Conservation (phyloP, 2,329 filamentous ascomycete species). For the Thelonectria discophora region DNA sequence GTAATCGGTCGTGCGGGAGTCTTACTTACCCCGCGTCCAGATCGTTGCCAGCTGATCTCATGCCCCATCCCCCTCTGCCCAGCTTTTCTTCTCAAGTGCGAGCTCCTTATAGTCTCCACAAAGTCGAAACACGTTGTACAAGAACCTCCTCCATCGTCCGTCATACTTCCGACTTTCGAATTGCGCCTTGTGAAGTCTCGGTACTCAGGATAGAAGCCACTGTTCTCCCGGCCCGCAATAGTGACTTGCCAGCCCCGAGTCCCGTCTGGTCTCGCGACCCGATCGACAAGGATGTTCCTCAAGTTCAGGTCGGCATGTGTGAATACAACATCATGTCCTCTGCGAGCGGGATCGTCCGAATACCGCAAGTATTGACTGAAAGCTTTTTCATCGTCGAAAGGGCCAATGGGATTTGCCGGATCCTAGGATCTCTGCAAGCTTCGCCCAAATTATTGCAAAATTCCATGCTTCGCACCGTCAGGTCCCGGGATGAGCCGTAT, state of each 20-base stretch:
- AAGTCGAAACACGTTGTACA: not conserved
- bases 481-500: slow-evolving; percentile 40
- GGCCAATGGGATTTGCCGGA: slow-evolving; percentile 39
- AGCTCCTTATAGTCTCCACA: slow-evolving; percentile 6
- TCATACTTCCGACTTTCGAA: not conserved
- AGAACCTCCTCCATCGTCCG: not conserved
- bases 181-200: slow-evolving; percentile 13
- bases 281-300: slow-evolving; percentile 45
- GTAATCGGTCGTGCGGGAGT: no score
- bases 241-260: slow-evolving; percentile 9
- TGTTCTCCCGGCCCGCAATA: slow-evolving; percentile 13
- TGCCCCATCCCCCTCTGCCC: slow-evolving; percentile 8
- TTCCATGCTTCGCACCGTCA: slow-evolving; percentile 25
- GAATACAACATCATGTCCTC: slow-evolving; percentile 44
- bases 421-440: slow-evolving; percentile 41
- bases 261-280: slow-evolving; percentile 2
- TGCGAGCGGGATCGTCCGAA: slow-evolving; percentile 43
- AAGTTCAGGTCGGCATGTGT: slow-evolving; percentile 48
- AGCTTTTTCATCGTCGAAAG: slow-evolving; percentile 43
- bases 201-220: slow-evolving; percentile 9
- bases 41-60: not conserved
- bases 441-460: slow-evolving; percentile 46
- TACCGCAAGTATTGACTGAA: slow-evolving; percentile 46
- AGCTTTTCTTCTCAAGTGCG: not conserved
- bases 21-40: no score